Evolutionary conservation across 2,329 filamentous ascomycete genomes (phyloP), one percentile per base, ranked within the genome.

Genomic region (Cladosporium sp.): DNA sequence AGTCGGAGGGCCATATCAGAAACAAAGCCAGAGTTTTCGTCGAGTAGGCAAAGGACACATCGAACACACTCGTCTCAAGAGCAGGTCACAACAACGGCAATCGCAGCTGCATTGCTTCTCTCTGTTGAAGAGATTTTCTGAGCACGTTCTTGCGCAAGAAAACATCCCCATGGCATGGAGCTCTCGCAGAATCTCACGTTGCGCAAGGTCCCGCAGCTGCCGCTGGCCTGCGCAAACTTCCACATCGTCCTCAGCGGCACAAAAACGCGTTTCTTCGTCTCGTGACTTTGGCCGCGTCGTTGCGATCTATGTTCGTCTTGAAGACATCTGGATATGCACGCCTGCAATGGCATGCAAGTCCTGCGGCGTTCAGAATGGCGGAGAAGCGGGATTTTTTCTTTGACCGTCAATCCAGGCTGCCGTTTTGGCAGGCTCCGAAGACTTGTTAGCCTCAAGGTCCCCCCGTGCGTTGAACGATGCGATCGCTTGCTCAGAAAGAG

Each of bases 401-500:
- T 52, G 49, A 10, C 49, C 35, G 20, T 39, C 49, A 7, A 52
- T 39, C 49, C 49, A 52, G 10, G 49, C 49, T 3, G 49, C 49
- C 8, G 49, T 52, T 28, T 52, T n/a, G 17, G 35, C 22, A 40
- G 49, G 20, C 22, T 52, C 36, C 20, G 36, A 20, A 28, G n/a
- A 39, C 8, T 24, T 6, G 15, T 37, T 22, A 25, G 20, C 17
- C 10, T 52, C 12, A 7, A 10, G n/a, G 12, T 39, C 35, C 8
- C 40, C 25, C 20, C 13, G 32, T 1, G 47, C 47, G 8, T 52
- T 52, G 49, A 40, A 25, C 22, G 49, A 52, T 3, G 20, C 15
- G 15, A 52, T 28, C 6, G 49, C 49, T 22, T 52, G 25, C 7
- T 52, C 49, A n/a, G 49, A 52, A 25, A 52, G 35, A 52, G 49